Evolutionary conservation across 768 basidiomycete genomes (phyloP), one percentile per base, ranked within the genome.

Genomic region (Royoungia palumana): DNA sequence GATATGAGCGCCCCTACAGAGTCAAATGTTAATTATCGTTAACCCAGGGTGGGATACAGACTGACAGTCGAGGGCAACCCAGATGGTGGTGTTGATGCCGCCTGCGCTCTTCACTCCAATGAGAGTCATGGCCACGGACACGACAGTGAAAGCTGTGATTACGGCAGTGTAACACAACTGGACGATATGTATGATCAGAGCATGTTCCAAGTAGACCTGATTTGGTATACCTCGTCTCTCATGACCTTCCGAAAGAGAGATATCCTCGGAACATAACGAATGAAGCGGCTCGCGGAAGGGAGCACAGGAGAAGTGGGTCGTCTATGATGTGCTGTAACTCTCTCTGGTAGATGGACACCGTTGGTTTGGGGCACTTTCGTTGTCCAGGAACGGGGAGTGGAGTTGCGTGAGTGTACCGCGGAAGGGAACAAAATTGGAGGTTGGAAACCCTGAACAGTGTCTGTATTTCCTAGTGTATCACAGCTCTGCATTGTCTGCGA

Each of bases 131-230:
- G 80, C 64, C 11, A 75, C 75, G 13, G 77, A 74, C 16, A 77
- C 66, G 19, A 78, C 68, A 37, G 73, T 78, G 12, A 72, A 71
- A 3, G 69, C 71, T 16, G 78, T 76, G 48, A 81, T 76, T 47
- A 78, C 72, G 1, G 77, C 73, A 2, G 79, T 80, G 54, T 82
- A 82, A 34, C 74, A 70, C 11, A 83, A 58, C 81, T 83, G 12
- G 17, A 10, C 20, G 40, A 14, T 20, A 47, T 40, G 19, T 16
- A 17, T 17, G 20, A 27, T 37, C 16, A 49, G 37, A 20, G 35
- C 25, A 21, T 19, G 40, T 5, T 35, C 35, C 30, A 25, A 10
- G 41, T 11, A 13, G 20, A 47, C 5, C 19, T n/a, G n/a, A 40
- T 34, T 48, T 35, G 55, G 38, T n/a, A n/a, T 56, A 83, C 83